A percentile compares a stretch with the other conserved stretches of the same genome.
phyloP scores from a whole-genome alignment of 2,329 filamentous ascomycete species.

The Fusarium cicatricum region DNA sequence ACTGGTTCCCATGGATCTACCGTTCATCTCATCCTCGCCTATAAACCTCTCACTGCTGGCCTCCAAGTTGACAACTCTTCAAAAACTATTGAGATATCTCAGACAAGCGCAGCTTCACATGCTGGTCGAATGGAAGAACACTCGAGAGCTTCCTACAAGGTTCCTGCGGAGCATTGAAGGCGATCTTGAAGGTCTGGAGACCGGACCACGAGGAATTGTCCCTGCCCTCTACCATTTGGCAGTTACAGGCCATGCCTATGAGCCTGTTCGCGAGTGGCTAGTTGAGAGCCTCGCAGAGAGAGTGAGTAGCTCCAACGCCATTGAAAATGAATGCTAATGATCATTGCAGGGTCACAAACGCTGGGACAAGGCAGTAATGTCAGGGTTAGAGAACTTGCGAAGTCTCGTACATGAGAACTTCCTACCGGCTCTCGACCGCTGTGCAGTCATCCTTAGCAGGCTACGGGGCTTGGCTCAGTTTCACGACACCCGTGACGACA shows the following conservation, averaged over 20 bases:
- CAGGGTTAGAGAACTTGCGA: conserved; percentile 80
- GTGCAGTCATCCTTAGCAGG: conserved; percentile 80
- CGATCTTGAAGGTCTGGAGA: conserved; percentile 68
- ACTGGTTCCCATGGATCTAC: conserved; percentile 82
- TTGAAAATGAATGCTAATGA: conserved; percentile 24
- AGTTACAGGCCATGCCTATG: conserved; percentile 81
- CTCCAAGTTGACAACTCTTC: conserved; percentile 85
- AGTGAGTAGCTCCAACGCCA: conserved; percentile 55
- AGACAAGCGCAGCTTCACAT: conserved; percentile 83
- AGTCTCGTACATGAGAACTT: conserved; percentile 86
- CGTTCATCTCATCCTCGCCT: conserved; percentile 80
- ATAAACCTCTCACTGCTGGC: conserved; percentile 85
- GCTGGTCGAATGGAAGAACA: conserved; percentile 81
- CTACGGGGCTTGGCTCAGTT: conserved; percentile 86
- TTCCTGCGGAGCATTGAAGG: conserved; percentile 82
- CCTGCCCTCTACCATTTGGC: conserved; percentile 85
- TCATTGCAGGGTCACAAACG: conserved; percentile 79
- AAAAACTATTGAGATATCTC: conserved; percentile 87
- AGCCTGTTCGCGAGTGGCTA: conserved; percentile 84
- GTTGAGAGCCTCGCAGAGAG: conserved; percentile 83
- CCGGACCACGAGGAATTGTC: conserved; percentile 69
- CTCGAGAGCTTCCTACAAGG: conserved; percentile 78
- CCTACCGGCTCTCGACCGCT: conserved; percentile 85
- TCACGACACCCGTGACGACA: conserved; percentile 70
- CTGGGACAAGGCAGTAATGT: conserved; percentile 88